phyloP scores from a whole-genome alignment of 2,329 filamentous ascomycete genomes.

The Aplosporella prunicola region DNA sequence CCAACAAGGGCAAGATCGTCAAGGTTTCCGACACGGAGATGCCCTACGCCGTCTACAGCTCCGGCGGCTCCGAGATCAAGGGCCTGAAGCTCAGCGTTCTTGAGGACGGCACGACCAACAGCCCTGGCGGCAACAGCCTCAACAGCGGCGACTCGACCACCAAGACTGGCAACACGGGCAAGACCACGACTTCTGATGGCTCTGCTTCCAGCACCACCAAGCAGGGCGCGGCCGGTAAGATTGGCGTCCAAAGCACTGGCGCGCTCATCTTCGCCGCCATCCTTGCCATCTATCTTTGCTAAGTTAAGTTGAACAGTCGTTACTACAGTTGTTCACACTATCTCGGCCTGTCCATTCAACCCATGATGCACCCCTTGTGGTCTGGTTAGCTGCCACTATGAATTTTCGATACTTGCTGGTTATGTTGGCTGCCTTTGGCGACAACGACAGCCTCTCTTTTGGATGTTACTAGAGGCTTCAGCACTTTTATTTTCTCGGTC shows the following conservation, averaged over 20 bases:
- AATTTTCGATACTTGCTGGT: too few relatives aligned
- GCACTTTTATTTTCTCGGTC: too few relatives aligned
- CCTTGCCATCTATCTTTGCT: constrained; percentile 10
- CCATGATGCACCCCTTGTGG: too few relatives aligned
- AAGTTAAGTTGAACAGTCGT: too few relatives aligned
- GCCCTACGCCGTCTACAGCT: constrained; percentile 47
- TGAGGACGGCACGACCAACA: constrained; percentile 44
- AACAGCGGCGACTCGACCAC: constrained; percentile 2
- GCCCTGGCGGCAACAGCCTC: constrained; percentile 36
- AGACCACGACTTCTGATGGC: constrained; percentile 4
- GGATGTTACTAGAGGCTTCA: too few relatives aligned
- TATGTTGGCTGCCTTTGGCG: too few relatives aligned
- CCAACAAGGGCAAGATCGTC: constrained; percentile 49
- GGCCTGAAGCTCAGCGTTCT: constrained; percentile 52
- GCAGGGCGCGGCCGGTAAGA: constrained; percentile 10
- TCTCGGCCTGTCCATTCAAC: too few relatives aligned
- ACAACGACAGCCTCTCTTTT: too few relatives aligned
- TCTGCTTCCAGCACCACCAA: constrained; percentile 8
- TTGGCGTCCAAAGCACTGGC: constrained; percentile 10
- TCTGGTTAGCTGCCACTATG: too few relatives aligned
- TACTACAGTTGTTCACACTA: too few relatives aligned
- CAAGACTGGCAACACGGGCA: constrained; percentile 1
- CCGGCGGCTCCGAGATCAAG: constrained; percentile 49
- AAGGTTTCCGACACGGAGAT: constrained; percentile 48
- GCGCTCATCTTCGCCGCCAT: constrained; percentile 9